These are phyloP conservation scores for Heterobasidion irregulare DNA, from an alignment of 1,284 basidiomycete species.

Conservation along the genomic window DNA sequence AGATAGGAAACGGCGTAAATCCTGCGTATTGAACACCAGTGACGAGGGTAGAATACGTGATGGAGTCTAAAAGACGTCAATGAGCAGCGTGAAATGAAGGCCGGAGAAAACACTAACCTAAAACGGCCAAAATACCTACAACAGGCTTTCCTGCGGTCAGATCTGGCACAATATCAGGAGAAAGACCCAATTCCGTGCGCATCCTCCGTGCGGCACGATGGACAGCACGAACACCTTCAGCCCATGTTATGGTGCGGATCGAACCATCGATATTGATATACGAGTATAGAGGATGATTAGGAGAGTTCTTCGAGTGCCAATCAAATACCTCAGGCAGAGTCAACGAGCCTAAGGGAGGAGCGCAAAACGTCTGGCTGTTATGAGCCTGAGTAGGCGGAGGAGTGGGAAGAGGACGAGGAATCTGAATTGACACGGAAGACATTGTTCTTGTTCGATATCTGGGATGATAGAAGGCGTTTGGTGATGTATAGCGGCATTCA, in stretches of 20 bases:
- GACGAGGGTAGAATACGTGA: constrained; percentile 11
- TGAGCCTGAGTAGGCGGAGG: constrained; percentile 1
- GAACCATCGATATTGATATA: constrained; percentile 8
- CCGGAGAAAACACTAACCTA: constrained; percentile 3
- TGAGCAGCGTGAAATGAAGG: background rate
- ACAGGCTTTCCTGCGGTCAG: background rate
- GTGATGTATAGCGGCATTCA: too few species aligned
- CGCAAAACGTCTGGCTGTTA: background rate
- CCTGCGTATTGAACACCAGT: constrained; percentile 14
- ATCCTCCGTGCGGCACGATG: constrained; percentile 16
- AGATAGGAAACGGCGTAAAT: constrained; percentile 15
- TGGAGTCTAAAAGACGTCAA: constrained; percentile 9
- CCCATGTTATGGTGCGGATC: constrained; percentile 13
- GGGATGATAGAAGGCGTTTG: too few species aligned
- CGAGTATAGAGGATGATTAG: constrained; percentile 16
- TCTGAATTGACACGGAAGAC: background rate
- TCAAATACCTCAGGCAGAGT: constrained; percentile 17
- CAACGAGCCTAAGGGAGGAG: background rate
- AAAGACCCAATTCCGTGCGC: background rate
- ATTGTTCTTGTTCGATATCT: background rate
- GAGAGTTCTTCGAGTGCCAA: constrained; percentile 15
- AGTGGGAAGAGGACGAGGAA: background rate
- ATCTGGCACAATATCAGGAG: background rate
- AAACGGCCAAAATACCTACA: constrained; percentile 11
- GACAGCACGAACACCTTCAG: constrained; percentile 15